phyloP scores from a whole-genome alignment of 257 asterid species.

The Penstemon eatonii region DNA sequence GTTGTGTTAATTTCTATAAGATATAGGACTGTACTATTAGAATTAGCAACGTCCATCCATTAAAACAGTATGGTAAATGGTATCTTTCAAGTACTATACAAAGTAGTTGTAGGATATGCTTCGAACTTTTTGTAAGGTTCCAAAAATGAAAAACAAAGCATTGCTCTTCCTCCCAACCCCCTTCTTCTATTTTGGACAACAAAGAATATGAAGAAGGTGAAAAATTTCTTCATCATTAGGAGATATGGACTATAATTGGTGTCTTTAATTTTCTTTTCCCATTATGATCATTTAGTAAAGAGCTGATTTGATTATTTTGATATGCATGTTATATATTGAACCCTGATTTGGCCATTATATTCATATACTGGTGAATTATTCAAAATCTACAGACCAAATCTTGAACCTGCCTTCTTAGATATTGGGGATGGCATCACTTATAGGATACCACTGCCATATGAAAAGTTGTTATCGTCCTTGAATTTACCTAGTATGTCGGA shows the following conservation, averaged over 20 bases:
- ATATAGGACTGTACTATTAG: not conserved
- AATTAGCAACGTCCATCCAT: not conserved
- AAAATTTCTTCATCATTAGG: not conserved
- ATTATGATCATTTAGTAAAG: conserved; percentile 7
- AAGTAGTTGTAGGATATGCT: not conserved
- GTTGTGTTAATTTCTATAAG: not conserved
- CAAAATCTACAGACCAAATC: conserved; percentile 56
- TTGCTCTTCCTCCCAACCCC: not conserved
- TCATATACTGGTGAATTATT: conserved; percentile 26
- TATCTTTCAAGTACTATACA: conserved; percentile 7
- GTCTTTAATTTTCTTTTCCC: not conserved
- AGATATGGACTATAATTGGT: not conserved
- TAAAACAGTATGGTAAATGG: not conserved
- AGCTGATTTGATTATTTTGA: conserved; percentile 13
- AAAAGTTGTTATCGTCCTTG: conserved; percentile 65
- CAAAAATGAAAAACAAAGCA: not conserved
- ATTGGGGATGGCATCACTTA: conserved; percentile 91
- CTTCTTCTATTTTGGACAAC: conserved; percentile 11
- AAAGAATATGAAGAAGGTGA: conserved; percentile 11
- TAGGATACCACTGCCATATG: conserved; percentile 88
- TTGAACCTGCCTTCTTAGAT: conserved; percentile 86
- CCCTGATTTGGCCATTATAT: conserved; percentile 22
- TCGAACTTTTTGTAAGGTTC: conserved; percentile 12
- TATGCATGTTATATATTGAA: conserved; percentile 20
- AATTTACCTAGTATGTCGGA: conserved; percentile 78